A percentile compares a stretch with the other conserved stretches of the same genome.
phyloP scores from a whole-genome alignment of 164 flowering plant genomes.

The Tinospora cordifolia region DNA sequence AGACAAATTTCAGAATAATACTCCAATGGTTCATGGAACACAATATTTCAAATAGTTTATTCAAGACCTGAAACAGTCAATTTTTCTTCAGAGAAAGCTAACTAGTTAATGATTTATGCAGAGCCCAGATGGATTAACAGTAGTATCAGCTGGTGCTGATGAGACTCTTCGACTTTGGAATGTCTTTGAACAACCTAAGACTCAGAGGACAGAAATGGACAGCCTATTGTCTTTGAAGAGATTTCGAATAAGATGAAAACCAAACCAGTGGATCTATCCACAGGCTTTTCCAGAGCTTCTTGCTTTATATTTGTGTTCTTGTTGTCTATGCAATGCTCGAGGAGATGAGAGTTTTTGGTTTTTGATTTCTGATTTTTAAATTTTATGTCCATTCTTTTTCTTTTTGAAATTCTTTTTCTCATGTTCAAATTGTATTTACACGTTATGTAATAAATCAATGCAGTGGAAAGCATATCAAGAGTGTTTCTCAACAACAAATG shows the following conservation, averaged over 20 bases:
- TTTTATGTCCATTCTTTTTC: background rate
- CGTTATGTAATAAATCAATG: background rate
- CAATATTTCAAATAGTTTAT: background rate
- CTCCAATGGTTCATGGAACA: background rate
- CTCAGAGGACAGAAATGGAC: slow-evolving; percentile 12
- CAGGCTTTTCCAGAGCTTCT: background rate
- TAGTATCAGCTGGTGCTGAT: slow-evolving; percentile 42
- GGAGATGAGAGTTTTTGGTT: background rate
- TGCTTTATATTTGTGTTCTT: background rate
- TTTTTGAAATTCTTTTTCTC: background rate
- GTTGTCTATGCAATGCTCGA: background rate
- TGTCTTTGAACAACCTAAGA: slow-evolving; percentile 31
- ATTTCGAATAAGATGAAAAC: slow-evolving; percentile 33
- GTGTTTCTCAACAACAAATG: too few relatives aligned
- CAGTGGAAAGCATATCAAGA: too few relatives aligned
- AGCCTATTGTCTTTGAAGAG: slow-evolving; percentile 33
- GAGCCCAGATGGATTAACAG: slow-evolving; percentile 54
- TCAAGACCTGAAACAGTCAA: background rate
- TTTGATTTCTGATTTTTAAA: too few relatives aligned
- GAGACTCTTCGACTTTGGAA: slow-evolving; percentile 54
- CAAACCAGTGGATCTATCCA: background rate
- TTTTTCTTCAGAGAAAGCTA: background rate
- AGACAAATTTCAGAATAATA: background rate
- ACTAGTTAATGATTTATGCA: slow-evolving; percentile 18
- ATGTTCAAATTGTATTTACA: background rate